These are phyloP conservation scores for Gracilaria gracilis DNA, from an alignment of 23 red algal species.

Conservation along the genomic window DNA sequence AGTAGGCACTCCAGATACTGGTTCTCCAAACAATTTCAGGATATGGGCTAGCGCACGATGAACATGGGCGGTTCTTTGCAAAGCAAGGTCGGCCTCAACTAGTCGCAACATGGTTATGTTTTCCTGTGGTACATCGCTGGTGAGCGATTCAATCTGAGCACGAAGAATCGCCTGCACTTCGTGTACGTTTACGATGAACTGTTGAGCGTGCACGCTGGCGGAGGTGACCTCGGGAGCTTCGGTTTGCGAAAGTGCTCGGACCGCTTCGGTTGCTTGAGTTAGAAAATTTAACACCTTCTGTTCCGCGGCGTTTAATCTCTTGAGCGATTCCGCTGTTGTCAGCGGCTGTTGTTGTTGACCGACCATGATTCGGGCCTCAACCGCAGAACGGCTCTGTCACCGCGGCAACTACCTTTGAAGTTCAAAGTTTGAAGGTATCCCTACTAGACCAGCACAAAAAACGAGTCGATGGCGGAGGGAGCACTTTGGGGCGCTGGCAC, in stretches of 20 bases:
- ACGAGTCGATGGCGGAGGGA: too few relatives aligned
- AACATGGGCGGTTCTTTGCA: constrained; percentile 63
- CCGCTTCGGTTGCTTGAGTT: constrained; percentile 32
- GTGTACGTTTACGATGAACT: constrained; percentile 46
- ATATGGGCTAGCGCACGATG: constrained; percentile 41
- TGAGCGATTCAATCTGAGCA: constrained; percentile 18
- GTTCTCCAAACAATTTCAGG: constrained; percentile 31
- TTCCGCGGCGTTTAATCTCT: constrained; percentile 32
- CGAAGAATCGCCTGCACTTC: constrained; percentile 55
- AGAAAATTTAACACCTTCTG: constrained; percentile 45
- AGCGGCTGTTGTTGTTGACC: constrained; percentile 13
- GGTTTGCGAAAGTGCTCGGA: constrained; percentile 41
- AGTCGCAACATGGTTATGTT: constrained; percentile 43
- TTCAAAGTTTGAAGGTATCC: too few relatives aligned
- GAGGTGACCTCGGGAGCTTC: constrained; percentile 15
- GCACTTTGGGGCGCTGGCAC: too few relatives aligned
- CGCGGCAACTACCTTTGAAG: too few relatives aligned
- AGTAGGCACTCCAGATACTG: constrained; percentile 11
- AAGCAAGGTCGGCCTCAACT: constrained; percentile 58
- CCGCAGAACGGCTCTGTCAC: not conserved
- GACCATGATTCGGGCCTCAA: constrained; percentile 6
- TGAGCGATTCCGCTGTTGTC: constrained; percentile 33
- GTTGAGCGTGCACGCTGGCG: constrained; percentile 4
- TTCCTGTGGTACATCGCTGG: constrained; percentile 47
- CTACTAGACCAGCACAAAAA: not conserved